Base-by-base conservation (phyloP, 2,329 filamentous ascomycete genomes). In the Ceratocystis diversiconidia region DNA sequence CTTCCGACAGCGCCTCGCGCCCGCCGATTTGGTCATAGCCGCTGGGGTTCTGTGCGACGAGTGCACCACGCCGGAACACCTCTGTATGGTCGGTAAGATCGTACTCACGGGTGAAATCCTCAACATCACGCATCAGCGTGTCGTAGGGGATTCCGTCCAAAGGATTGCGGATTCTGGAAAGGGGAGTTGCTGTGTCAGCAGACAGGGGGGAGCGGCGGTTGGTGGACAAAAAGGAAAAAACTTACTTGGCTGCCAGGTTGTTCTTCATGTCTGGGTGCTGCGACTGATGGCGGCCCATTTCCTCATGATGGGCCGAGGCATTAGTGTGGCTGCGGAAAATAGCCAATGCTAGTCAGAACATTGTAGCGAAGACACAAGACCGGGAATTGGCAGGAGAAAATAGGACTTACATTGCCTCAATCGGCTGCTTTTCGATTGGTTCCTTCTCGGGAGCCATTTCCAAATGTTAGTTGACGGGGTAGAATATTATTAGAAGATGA, bases 61-160 rank as follows among this genome's bases (percentile, higher is more conserved):
- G 71, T 3, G 74, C 74, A 15, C 72, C 75, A 17, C 74, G 73
- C n/a, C 71, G 72, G 63, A 76, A 75, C 10, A 76, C 65, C 75
- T 73, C 76, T 0, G 79, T 73, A 66, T 82, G 75, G 48, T 83
- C 79, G 0, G 72, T 71, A 65, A 87, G 73, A 52, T 75, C 76
- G 68, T 81, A 73, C 1, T 76, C 72, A 17, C 73, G 73, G n/a
- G 82, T 82, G 69, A 82, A 85, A 52, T 73, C 71, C 8, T 76
- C 74, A 1, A 81, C 82, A 65, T 82, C 76, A 22, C 73, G 72
- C 74, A 85, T 78, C n/a, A 85, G 78, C 64, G 79, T 74, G 2
- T 77, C 75, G 60, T 76, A 77, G 6, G 81, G 76, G 64, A 85
- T 79, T 15, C 78, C 78, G 60, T 76, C 74, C 43, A 80, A 74